Evolutionary conservation across 2,329 filamentous ascomycete species (phyloP).

Genomic region (Rachicladosporium sp.): DNA sequence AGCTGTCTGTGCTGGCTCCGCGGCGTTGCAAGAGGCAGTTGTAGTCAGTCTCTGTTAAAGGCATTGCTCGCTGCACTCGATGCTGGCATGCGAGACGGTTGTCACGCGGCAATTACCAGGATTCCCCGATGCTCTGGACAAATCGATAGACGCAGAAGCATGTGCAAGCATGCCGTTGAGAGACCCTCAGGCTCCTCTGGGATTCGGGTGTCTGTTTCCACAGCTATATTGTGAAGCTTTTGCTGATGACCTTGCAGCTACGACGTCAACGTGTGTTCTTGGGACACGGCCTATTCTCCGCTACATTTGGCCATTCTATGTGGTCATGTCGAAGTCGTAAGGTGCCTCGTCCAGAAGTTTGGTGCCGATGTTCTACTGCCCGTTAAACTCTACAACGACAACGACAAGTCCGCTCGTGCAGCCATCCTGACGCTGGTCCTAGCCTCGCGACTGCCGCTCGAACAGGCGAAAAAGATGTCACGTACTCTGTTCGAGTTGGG

Average conservation of each 20-base stretch:
- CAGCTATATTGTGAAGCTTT: conserved; percentile 35
- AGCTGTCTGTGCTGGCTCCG: too few relatives aligned
- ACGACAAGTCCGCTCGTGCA: conserved; percentile 34
- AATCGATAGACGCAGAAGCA: too few relatives aligned
- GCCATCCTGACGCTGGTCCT: conserved; percentile 60
- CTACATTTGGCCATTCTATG: conserved; percentile 68
- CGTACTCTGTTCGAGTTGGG: conserved; percentile 55
- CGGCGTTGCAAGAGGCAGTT: too few relatives aligned
- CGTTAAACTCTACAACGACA: conserved; percentile 48
- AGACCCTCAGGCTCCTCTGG: too few relatives aligned
- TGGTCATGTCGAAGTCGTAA: conserved; percentile 57
- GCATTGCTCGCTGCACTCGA: too few relatives aligned
- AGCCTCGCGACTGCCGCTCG: conserved; percentile 50
- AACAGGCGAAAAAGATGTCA: conserved; percentile 54
- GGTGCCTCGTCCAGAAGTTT: conserved; percentile 55
- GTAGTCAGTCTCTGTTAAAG: too few relatives aligned
- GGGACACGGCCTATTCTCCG: conserved; percentile 63
- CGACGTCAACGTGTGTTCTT: conserved; percentile 64
- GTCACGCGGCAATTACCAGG: too few relatives aligned
- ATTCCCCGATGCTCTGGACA: too few relatives aligned
- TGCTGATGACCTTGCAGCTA: conserved; percentile 55
- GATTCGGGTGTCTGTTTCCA: too few relatives aligned
- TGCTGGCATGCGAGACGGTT: too few relatives aligned
- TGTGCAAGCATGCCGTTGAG: too few relatives aligned
- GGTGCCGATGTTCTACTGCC: conserved; percentile 67